A percentile compares a stretch with the other conserved stretches of the same genome.
Conservation (phyloP, 2,329 filamentous ascomycete species). For the Aspergillus versicolor region DNA sequence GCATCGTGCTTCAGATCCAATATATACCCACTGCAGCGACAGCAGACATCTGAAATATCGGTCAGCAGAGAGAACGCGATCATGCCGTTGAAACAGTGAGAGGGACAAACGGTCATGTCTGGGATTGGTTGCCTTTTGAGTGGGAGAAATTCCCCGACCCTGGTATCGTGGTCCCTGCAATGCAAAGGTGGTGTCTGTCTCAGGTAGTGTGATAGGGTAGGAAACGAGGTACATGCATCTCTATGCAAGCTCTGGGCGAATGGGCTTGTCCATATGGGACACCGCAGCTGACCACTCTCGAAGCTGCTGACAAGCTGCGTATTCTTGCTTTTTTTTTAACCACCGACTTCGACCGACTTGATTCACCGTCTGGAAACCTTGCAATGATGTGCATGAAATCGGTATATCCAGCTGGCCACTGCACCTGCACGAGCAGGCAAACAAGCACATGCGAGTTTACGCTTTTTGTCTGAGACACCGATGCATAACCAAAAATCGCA, state of each 20-base stretch:
- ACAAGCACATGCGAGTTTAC: no score
- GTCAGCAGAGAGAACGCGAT: constrained; percentile 1
- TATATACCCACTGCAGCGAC: neutral
- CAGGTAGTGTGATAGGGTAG: neutral
- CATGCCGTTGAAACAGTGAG: neutral
- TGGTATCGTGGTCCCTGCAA: neutral
- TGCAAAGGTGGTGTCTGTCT: neutral
- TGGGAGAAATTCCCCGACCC: neutral
- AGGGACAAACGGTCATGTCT: neutral
- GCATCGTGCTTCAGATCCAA: neutral
- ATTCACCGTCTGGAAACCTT: neutral
- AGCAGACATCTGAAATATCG: neutral
- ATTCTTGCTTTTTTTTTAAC: neutral
- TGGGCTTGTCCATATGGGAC: neutral
- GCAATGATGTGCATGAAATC: neutral
- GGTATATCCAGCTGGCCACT: no score
- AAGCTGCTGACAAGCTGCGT: neutral
- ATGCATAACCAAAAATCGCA: no score
- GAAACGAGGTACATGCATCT: neutral
- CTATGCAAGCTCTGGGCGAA: neutral
- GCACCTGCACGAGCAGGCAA: no score
- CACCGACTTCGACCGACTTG: neutral
- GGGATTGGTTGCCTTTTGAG: neutral
- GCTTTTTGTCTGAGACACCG: no score
- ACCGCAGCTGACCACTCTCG: neutral